Base-by-base conservation (phyloP, 495 filamentous ascomycete species). In the Pseudotulostoma volvatum region DNA sequence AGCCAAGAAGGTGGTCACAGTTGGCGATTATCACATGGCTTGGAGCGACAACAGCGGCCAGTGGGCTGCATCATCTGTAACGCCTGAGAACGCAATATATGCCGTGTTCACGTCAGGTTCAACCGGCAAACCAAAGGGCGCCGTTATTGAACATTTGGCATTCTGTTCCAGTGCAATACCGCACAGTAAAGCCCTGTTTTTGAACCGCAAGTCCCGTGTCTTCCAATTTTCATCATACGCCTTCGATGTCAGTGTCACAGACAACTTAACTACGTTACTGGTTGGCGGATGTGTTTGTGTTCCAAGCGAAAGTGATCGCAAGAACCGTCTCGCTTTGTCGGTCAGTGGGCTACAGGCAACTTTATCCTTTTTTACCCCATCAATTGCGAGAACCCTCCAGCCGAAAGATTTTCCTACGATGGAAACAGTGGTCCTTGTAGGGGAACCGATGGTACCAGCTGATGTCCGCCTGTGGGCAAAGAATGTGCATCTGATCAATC, bases 311-410 rank as follows among this genome's bases (percentile, higher is more conserved):
- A 13, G 41, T 39, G 17, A 31, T 34, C 5, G 50, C 7, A 20
- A 53, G 16, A 49, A 48, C 13, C 44, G 56, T 17, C 31, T 58
- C n/a, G 38, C 39, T 3, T 46, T 40, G 2, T 18, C 40, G 8
- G 52, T 54, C 18, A 42, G 42, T 31, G 7, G 9, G 1, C 32
- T 48, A 32, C 9, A 34, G 14, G 53, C 44, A 2, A 49, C 50
- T 33, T 50, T 37, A 31, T 40, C 31, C 1, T 5, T 39, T 0
- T 46, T 79, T 1, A 68, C 66, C 2, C 71, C 73, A 4, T 70
- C 68, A 0, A 52, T 76, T 1, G 73, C 64, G 0, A 45, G n/a
- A n/a, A n/a, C n/a, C n/a, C n/a, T n/a, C n/a, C n/a, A n/a, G n/a
- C 53, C 55, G 2, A 25, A 36, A 7, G 37, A 45, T 1, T 34